Evolutionary conservation across 2,329 filamentous ascomycete species (phyloP).

Genomic region (Hypoxylon sp.): DNA sequence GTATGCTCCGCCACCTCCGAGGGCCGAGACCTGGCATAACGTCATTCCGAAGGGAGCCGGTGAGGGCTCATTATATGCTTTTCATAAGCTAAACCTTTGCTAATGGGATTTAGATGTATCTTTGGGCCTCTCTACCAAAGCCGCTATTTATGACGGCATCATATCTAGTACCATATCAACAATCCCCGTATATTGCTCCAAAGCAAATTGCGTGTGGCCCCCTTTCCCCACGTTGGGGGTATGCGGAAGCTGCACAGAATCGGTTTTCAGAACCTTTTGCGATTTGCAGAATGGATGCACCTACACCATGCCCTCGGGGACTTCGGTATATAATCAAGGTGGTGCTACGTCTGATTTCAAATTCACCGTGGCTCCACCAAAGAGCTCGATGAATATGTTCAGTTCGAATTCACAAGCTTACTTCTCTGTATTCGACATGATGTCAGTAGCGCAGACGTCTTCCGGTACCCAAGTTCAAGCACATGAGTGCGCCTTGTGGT

Average conservation of each 20-base stretch:
- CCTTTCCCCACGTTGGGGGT: conserved; percentile 56
- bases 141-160: conserved; percentile 58
- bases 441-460: conserved; percentile 51
- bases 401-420: conserved; percentile 48
- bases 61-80: conserved; percentile 14
- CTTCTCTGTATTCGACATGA: conserved; percentile 57
- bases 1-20: conserved; percentile 50
- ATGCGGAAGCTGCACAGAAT: conserved; percentile 55
- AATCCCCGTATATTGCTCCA: conserved; percentile 51
- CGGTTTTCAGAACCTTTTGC: conserved; percentile 34
- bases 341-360: conserved; percentile 47
- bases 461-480: conserved; percentile 45
- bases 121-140: conserved; percentile 56
- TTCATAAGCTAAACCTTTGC: conserved; percentile 18
- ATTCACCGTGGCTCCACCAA: conserved; percentile 54
- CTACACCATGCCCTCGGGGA: conserved; percentile 53
- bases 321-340: conserved; percentile 47
- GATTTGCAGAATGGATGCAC: conserved; percentile 47
- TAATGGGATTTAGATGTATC: conserved; percentile 39
- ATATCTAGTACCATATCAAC: conserved; percentile 52
- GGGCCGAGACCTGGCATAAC: conserved; percentile 57
- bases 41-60: conserved; percentile 48
- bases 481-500: conserved; percentile 57
- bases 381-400: conserved; percentile 39
- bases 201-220: conserved; percentile 57